phyloP scores from a whole-genome alignment of 2,329 filamentous ascomycete species.

The Cryphonectria naterciae region DNA sequence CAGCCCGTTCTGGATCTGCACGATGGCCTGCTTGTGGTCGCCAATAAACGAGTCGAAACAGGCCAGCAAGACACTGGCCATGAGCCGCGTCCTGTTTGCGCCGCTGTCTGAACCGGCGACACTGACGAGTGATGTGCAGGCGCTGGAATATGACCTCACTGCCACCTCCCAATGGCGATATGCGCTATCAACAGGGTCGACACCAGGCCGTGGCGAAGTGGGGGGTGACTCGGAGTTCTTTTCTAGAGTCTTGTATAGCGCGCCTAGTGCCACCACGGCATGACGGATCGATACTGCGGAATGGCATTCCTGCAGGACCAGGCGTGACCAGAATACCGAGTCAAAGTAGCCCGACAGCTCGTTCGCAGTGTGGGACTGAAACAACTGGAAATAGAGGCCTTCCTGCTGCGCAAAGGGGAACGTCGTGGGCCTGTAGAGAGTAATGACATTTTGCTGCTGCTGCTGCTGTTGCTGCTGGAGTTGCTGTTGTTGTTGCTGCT shows the following conservation, averaged over 20 bases:
- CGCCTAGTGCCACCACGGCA: constrained; percentile 67
- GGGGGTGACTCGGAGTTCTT: constrained; percentile 57
- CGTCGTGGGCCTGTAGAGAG: constrained; percentile 49
- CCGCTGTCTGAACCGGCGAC: constrained; percentile 46
- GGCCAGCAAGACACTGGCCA: constrained; percentile 67
- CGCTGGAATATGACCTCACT: constrained; percentile 61
- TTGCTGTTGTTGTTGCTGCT: constrained; percentile 14
- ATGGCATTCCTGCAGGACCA: constrained; percentile 67
- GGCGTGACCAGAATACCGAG: constrained; percentile 65
- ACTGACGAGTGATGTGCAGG: constrained; percentile 54
- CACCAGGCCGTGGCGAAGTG: constrained; percentile 46
- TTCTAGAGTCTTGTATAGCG: constrained; percentile 69
- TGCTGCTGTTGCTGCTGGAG: background rate
- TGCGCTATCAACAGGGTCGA: constrained; percentile 44
- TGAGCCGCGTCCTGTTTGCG: constrained; percentile 60
- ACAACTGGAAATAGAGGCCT: constrained; percentile 64
- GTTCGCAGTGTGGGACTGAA: constrained; percentile 62
- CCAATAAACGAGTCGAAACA: constrained; percentile 71
- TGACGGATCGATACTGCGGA: constrained; percentile 64
- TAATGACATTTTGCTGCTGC: constrained; percentile 31
- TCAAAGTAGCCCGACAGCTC: constrained; percentile 71
- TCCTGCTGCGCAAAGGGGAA: constrained; percentile 58
- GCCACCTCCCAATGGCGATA: constrained; percentile 63
- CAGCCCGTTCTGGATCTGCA: constrained; percentile 64
- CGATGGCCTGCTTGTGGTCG: constrained; percentile 64